Evolutionary conservation across 805 yeast genomes (phyloP), one percentile per base, ranked within the genome.

Genomic region (Sugiyamaella valdiviana): DNA sequence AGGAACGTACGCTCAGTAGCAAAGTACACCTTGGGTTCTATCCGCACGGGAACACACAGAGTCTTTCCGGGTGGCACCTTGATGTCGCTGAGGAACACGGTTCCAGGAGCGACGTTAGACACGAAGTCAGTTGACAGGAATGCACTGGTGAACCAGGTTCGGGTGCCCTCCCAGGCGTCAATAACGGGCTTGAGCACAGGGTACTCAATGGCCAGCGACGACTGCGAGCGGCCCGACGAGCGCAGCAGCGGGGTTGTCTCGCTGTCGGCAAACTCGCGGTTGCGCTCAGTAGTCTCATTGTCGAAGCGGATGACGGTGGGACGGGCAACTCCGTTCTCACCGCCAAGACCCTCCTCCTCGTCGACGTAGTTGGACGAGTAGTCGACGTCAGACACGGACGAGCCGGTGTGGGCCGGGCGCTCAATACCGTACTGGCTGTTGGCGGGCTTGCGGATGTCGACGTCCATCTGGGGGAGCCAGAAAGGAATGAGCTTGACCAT

Each of bases 1-100:
- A 93, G 73, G 62, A 82, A 91, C 0, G 99, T 93, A 70, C 99
- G 80, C 67, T 93, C 99, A 20, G 95, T 88, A 5, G 99, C 99
- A 68, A 93, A 93, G 65, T 93, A 93, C n/a, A 93, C 99, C 70
- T 93, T 93, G 50, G 99, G 99, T 68, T 93, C 99, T 35, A 93
- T 90, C 61, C 99, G 79, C 36, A 93, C 95, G 2, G 98, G 99
- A 6, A 93, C 93, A 61, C 89, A 80, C 51, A 93, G 86, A 40
- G 77, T 75, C 67, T 89, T 90, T 1, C 98, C 99, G 38, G 85
- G 80, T 19, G 99, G 98, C 9, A 93, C 85, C 51, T 67, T 69
- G 54, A 82, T 74, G 48, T 70, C 66, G 2, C 78, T 62, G 52
- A 78, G 82, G 60, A 80, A 83, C 0, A 73, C 75, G 0, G 89